Base-by-base conservation (phyloP, 1,284 basidiomycete species). In the Acaromyces ingoldii region DNA sequence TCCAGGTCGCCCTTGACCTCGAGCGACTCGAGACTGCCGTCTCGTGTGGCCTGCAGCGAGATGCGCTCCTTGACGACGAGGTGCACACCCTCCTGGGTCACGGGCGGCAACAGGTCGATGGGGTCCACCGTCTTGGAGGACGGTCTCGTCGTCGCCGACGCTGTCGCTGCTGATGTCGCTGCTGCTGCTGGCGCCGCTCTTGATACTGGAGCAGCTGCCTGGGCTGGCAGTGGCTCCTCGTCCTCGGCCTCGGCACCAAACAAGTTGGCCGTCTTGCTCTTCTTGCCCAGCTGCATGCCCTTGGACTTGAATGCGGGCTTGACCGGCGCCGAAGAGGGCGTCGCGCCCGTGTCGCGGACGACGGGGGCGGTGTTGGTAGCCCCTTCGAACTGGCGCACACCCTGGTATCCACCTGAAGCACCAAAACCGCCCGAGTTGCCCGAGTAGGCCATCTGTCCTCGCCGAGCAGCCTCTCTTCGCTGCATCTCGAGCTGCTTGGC, bases 401-500 rank as follows among this genome's bases (percentile, higher is more conserved):
- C 36, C 38, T 49, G 48, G 28, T 40, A 40, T 29, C 49, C 48
- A 10, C 51, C 51, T 30, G 24, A 24, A 22, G 31, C 21, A 9
- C 51, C 51, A 21, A 63, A 63, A 0, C 64, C 64, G 19, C 65
- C 67, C 6, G 44, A 46, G 24, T 59, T 58, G 31, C 57, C 56
- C 25, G 17, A 25, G 22, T 31, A 45, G 31, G 63, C 63, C 33
- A 53, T 50, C 43, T 60, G 58, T 6, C 66, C 63, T 26, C 72
- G 62, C 36, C 72, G 59, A n/a, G 69, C 63, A 1, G 71, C 72
- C 29, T 75, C 72, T 41, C 93, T 82, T 37, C 93, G 85, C 76
- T 98, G 95, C 85, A 96, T 89, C 77, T 99, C 95, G 65, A 99
- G 85, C 76, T 97, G 92, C 76, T 96, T 95, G 2, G 95, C 93